Evolutionary conservation across 768 basidiomycete species (phyloP).

Genomic region (Hypholoma fasciculare): DNA sequence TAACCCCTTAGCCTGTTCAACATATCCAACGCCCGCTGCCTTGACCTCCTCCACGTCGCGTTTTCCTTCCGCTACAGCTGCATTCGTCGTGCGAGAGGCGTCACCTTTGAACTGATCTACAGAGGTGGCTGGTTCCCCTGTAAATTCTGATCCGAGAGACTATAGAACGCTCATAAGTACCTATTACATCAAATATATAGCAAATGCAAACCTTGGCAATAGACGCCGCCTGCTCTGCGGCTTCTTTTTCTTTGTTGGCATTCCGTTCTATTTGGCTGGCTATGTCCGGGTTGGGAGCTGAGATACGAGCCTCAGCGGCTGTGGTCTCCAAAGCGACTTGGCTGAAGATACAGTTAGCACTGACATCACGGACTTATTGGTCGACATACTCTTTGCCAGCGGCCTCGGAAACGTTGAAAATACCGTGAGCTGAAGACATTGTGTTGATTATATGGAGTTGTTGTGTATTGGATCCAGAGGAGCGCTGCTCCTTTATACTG

Average conservation of each 20-base stretch:
- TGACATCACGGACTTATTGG: neutral
- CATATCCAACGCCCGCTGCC: conserved; percentile 44
- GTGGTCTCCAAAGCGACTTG: conserved; percentile 47
- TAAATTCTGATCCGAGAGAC: conserved; percentile 32
- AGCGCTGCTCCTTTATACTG: neutral
- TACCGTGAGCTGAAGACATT: conserved; percentile 30
- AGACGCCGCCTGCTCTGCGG: conserved; percentile 50
- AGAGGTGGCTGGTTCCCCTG: conserved; percentile 34
- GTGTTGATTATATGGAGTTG: neutral
- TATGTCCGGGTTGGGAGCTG: conserved; percentile 39
- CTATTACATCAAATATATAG: neutral
- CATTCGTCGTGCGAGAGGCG: conserved; percentile 41
- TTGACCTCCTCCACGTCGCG: conserved; percentile 47
- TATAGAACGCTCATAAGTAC: conserved; percentile 1
- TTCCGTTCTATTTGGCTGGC: conserved; percentile 43
- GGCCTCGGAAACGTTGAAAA: conserved; percentile 32
- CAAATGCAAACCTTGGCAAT: conserved; percentile 46
- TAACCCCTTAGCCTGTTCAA: conserved; percentile 54
- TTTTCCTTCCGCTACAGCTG: conserved; percentile 59
- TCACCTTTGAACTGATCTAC: conserved; percentile 35
- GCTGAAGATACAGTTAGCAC: conserved; percentile 15
- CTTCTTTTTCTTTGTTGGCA: conserved; percentile 43
- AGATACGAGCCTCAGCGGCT: conserved; percentile 50
- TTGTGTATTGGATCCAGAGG: neutral
- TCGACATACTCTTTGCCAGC: neutral